Evolutionary conservation across 148 eudicot genomes (phyloP), one percentile per base, ranked within the genome.

Genomic region (Chenopodium quinoa): DNA sequence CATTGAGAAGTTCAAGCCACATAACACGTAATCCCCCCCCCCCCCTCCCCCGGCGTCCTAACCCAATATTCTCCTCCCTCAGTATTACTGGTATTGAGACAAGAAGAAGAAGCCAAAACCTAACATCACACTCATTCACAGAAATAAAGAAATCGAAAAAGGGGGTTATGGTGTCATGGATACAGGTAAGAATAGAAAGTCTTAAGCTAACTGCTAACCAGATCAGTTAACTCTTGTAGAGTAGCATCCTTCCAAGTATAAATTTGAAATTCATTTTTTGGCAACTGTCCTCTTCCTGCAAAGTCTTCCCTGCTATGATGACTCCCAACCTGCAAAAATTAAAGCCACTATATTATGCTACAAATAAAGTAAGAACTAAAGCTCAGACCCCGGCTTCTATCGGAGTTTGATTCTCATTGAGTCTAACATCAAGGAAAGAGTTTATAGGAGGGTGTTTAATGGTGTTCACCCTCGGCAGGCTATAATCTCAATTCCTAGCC

Each of bases 211-310:
- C 98, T 87, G 60, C 85, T 76, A 90, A 95, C 98, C 88, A 95
- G 90, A 87, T 91, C 95, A 81, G 96, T 91, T 78, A 95, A 77
- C 84, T 95, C 98, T n/a, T 96, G 94, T 22, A 95, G 90, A 74
- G 94, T 95, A 73, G 98, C 98, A 89, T 94, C 97, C 88, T 89
- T 89, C 98, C 98, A 94, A 25, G 98, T 93, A 84, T 95, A 95
- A 56, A 95, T 92, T 81, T 95, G 98, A 78, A 93, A 93, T 86
- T 95, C 98, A 76, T 91, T 90, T 86, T 95, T 90, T 32, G 98
- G 98, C 74, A 90, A 97, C 85, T 95, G 91, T 81, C 97, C 97
- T 82, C 94, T 88, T 73, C 87, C 92, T 31, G 93, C 85, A 87
- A 93, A 95, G 54, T 95, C 98, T 54, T 73, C 87, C 67, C 82